Evolutionary conservation across 2,329 filamentous ascomycete species (phyloP), one percentile per base, ranked within the genome.

Genomic region (Penicillium brevicompactum): DNA sequence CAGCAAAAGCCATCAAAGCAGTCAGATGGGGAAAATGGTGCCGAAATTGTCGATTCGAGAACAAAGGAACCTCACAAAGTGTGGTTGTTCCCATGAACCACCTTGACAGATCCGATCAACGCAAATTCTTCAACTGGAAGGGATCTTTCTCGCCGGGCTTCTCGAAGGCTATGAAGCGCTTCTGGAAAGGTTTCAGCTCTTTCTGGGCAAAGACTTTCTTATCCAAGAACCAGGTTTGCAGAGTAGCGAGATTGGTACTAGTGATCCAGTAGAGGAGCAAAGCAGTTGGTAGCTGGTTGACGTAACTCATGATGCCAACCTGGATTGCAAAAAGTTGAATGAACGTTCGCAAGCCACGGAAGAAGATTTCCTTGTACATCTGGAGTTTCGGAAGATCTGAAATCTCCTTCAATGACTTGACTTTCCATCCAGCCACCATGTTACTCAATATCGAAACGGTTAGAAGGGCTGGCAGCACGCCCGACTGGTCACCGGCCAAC

Each of bases 201-300:
- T 62, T 59, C 24, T 64, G 70, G 4, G 69, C 53, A 21, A 75
- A 74, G 68, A 79, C 73, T 24, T 74, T 65, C 46, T 68, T 74
- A 21, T 76, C 70, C 58, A 81, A 55, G 16, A 78, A 22, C 49
- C 61, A 58, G 3, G 66, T 68, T 61, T 81, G 78, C 14, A 73
- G 49, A 31, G 71, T 76, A 40, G 76, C 78, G 42, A 76, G 58
- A 55, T 72, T 67, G 27, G 72, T 73, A 55, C 77, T 80, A 4
- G 71, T 74, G 31, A 80, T 77, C 80, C 80, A 82, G 61, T 82
- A 82, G 6, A 82, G 60, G 63, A 81, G 62, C 55, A 82, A 68
- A 0, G 76, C 79, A 27, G 67, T 66, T 5, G 80, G 80, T 56
- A 80, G 67, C 34, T 76, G 60, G 56, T 64, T 62, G 21, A 62